Base-by-base conservation (phyloP, 192 early-diverging fungal genomes). In the Backusella liffmaniae region DNA sequence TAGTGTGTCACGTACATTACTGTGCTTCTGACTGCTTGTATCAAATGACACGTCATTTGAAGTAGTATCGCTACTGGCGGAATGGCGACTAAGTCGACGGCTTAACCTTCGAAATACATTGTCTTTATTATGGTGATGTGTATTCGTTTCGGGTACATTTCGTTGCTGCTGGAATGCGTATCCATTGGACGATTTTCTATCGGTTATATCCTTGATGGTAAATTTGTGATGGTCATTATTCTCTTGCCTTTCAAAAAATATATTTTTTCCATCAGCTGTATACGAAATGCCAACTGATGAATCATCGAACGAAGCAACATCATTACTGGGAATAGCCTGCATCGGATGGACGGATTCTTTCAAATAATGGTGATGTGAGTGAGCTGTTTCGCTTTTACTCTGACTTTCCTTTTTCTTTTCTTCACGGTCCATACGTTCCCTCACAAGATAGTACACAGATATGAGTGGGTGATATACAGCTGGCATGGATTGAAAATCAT, bases 391-490 rank as follows among this genome's bases (percentile, higher is more conserved):
- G 12, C 12, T 62, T 62, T 23, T 10, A 3, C 4, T 13, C 26
- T 56, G 18, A 21, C 15, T 56, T 51, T 49, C 29, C 36, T 4
- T 13, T 23, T 23, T 34, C 37, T n/a, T 44, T 29, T 73, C 21
- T 29, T 59, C 62, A 16, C 90, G 84, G 23, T 89, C 88, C 18
- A 90, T 82, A 35, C 88, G 86, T 83, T 95, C 94, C 35, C 83
- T 85, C 13, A 94, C 92, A 49, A 94, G 88, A 44, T 91, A 92
- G 72, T 98, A 98, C 23, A 97, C 91, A 76, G 93, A 95, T 26
- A 95, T 84, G 56, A 95, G 79, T 18, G 93, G 92, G 65, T 91
- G 88, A 34, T 79, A 79, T 13, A 74, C 73, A 7, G 78, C 73
- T n/a, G 78, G 78, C 36, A 79, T 67, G 7, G 78, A 69, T 44